Evolutionary conservation across 1,284 basidiomycete species (phyloP).

Genomic region (Pseudozyma hubeiensis): DNA sequence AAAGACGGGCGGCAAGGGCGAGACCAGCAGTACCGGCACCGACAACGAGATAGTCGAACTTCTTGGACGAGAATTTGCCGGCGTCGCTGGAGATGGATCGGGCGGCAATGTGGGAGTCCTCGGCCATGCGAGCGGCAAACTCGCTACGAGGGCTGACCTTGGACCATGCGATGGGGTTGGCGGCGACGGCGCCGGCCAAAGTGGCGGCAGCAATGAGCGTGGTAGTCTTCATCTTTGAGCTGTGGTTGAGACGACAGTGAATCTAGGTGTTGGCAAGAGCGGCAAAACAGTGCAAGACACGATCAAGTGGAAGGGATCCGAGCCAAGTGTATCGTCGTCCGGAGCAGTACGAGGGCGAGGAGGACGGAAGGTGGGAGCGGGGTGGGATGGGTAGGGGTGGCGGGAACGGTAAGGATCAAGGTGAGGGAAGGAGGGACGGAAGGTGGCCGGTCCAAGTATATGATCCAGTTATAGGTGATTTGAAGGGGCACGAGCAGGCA

Average conservation of each 20-base stretch:
- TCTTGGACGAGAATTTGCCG: slow-evolving; percentile 24
- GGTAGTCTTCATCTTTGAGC: slow-evolving; percentile 43
- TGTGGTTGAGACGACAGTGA: not conserved
- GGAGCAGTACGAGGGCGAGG: no score
- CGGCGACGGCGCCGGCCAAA: slow-evolving; percentile 33
- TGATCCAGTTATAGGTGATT: no score
- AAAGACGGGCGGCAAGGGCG: slow-evolving; percentile 57
- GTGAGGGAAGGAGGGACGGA: no score
- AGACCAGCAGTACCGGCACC: slow-evolving; percentile 74
- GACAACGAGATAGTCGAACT: slow-evolving; percentile 67
- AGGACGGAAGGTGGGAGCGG: no score
- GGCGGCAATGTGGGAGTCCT: slow-evolving; percentile 36
- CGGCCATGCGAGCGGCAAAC: slow-evolving; percentile 37
- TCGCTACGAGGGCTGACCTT: slow-evolving; percentile 42
- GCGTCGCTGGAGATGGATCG: slow-evolving; percentile 46
- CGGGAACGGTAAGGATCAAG: no score
- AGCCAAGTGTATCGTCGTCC: no score
- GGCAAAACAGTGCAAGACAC: not conserved
- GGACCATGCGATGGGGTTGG: slow-evolving; percentile 50
- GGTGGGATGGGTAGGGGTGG: no score
- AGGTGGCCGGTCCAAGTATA: no score
- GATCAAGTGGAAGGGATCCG: no score
- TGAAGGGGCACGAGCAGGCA: no score
- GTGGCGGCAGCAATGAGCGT: slow-evolving; percentile 36
- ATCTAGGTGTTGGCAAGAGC: no score